A percentile compares a stretch with the other conserved stretches of the same genome.
phyloP scores from a whole-genome alignment of 305 asterid species.

The Fraxinus latifolia region DNA sequence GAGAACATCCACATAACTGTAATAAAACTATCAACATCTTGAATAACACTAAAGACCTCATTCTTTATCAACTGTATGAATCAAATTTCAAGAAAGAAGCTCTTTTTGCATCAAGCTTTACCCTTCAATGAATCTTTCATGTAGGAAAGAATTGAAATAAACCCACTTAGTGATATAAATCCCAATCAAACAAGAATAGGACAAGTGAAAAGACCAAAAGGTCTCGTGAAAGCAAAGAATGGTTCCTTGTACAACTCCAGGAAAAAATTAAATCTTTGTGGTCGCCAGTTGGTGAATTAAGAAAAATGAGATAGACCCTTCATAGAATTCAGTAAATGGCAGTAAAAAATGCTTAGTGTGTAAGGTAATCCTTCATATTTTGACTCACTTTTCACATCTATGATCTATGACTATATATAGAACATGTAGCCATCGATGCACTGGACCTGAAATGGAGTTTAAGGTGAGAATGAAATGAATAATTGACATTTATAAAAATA shows the following conservation, averaged over 20 bases:
- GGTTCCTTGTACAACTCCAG: conserved; percentile 28
- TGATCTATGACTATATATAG: not conserved
- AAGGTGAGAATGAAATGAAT: conserved; percentile 40
- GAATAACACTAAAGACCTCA: conserved; percentile 30
- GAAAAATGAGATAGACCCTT: conserved; percentile 6
- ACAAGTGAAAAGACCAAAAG: conserved; percentile 20
- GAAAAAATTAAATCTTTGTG: conserved; percentile 8
- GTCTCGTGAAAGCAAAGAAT: conserved; percentile 45
- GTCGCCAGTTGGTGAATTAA: not conserved
- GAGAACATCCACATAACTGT: conserved; percentile 26
- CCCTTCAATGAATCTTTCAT: not conserved
- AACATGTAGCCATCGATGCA: not conserved
- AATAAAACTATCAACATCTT: conserved; percentile 19
- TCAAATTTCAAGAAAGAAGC: not conserved
- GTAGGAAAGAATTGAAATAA: conserved; percentile 16
- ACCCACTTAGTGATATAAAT: conserved; percentile 15
- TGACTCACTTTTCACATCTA: not conserved
- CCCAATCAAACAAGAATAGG: conserved; percentile 26
- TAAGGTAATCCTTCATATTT: not conserved
- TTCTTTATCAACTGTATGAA: conserved; percentile 8
- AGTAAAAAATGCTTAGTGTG: not conserved
- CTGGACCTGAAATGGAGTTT: conserved; percentile 34
- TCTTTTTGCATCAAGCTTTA: not conserved
- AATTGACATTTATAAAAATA: conserved; percentile 8
- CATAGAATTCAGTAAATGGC: conserved; percentile 2